Conservation (phyloP, 768 basidiomycete species). For the Tulasnella sp. region DNA sequence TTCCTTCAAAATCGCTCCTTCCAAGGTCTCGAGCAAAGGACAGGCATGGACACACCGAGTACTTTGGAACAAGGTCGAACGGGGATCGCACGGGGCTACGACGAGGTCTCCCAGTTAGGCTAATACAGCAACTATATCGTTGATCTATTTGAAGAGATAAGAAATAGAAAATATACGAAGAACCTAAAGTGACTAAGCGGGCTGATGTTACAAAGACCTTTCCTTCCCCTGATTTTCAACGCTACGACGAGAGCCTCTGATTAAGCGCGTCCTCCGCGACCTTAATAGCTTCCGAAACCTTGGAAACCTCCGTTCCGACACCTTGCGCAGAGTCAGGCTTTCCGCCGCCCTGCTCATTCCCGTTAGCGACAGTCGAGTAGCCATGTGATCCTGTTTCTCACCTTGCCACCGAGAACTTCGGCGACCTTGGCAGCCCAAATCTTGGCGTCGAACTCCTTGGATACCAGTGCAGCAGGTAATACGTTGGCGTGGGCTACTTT, state of each 20-base stretch:
- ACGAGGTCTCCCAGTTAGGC: slow-evolving; percentile 35
- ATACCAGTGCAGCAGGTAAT: slow-evolving; percentile 54
- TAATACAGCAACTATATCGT: not conserved
- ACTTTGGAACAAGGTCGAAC: slow-evolving; percentile 80
- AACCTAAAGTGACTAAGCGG: not conserved
- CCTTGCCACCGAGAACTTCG: slow-evolving; percentile 85
- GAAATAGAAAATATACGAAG: not conserved
- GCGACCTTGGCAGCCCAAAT: slow-evolving; percentile 77
- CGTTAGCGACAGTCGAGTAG: not conserved
- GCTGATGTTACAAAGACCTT: not conserved
- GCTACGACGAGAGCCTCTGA: not conserved
- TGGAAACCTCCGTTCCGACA: slow-evolving; percentile 58
- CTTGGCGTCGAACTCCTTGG: slow-evolving; percentile 66
- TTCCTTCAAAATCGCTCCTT: slow-evolving; percentile 70
- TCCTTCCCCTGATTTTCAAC: not conserved
- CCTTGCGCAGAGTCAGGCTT: slow-evolving; percentile 91
- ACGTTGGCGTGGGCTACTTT: slow-evolving; percentile 87
- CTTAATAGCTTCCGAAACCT: slow-evolving; percentile 58
- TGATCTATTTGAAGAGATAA: slow-evolving; percentile 1
- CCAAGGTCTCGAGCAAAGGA: slow-evolving; percentile 67
- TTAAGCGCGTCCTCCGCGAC: slow-evolving; percentile 37
- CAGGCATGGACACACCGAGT: slow-evolving; percentile 72
- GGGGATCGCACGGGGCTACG: slow-evolving; percentile 83
- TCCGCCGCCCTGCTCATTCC: slow-evolving; percentile 66
- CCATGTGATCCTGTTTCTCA: slow-evolving; percentile 30